Conservation (phyloP, 2,329 filamentous ascomycete species). For the Bipolaris gigantea region DNA sequence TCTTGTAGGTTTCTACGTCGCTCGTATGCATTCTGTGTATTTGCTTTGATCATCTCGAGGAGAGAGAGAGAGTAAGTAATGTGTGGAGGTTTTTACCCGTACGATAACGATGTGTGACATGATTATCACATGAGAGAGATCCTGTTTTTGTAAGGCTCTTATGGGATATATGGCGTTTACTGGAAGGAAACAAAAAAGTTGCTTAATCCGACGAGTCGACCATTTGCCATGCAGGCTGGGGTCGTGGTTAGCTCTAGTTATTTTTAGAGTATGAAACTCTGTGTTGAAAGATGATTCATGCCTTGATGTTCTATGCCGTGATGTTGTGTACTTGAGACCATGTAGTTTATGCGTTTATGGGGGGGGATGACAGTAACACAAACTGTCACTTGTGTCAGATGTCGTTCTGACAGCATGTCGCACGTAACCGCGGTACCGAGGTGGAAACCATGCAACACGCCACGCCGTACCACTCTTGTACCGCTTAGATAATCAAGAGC, state of each 20-base stretch:
- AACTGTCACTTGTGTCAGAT: not conserved
- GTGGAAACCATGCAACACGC: not conserved
- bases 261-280: constrained; percentile 18
- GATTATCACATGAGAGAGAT: constrained; percentile 9
- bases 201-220: constrained; percentile 7
- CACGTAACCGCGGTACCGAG: not conserved
- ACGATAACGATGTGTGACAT: constrained; percentile 23
- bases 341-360: no score
- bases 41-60: constrained; percentile 24
- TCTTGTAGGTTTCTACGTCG: constrained; percentile 2
- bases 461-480: not conserved
- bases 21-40: constrained; percentile 15
- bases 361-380: no score
- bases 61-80: constrained; percentile 26
- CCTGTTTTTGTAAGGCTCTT: constrained; percentile 8
- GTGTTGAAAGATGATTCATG: not conserved
- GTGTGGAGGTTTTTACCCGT: constrained; percentile 13
- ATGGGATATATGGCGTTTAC: constrained; percentile 14
- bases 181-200: constrained; percentile 18
- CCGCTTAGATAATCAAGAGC: not conserved
- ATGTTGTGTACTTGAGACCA: no score
- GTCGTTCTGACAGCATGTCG: not conserved
- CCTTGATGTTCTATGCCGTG: not conserved
- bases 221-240: constrained; percentile 7
- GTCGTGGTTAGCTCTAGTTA: constrained; percentile 9